Evolutionary conservation across 129 eudicot species (phyloP).

Genomic region (Kitagawia praeruptora): DNA sequence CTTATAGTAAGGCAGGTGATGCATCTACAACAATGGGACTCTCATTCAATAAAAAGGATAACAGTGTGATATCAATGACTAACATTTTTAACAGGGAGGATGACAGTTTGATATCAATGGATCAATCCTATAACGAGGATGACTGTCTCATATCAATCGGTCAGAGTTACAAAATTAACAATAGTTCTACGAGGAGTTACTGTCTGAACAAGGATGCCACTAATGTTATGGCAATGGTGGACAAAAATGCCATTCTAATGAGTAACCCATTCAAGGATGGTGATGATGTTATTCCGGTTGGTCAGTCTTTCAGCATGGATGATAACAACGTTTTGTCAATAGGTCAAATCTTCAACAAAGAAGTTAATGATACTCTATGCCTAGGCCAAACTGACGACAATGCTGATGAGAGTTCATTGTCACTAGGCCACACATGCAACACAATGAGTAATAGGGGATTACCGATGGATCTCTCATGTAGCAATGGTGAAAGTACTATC

Average conservation of each 20-base stretch:
- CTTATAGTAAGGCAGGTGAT: constrained; percentile 27
- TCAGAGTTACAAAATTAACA: constrained; percentile 20
- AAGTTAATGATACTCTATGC: constrained; percentile 24
- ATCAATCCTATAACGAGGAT: constrained; percentile 24
- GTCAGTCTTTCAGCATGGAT: constrained; percentile 26
- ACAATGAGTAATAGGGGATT: constrained; percentile 1
- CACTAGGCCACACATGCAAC: constrained; percentile 14
- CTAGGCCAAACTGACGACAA: constrained; percentile 35
- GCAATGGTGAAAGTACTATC: constrained; percentile 28
- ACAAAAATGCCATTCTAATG: constrained; percentile 22
- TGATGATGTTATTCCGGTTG: constrained; percentile 25
- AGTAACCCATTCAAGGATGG: constrained; percentile 26
- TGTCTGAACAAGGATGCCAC: constrained; percentile 26
- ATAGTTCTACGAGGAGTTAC: constrained; percentile 20
- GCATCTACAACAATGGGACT: constrained; percentile 29
- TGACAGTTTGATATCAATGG: constrained; percentile 25
- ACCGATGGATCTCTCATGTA: constrained; percentile 21
- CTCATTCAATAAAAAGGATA: constrained; percentile 27
- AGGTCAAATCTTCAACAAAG: constrained; percentile 39
- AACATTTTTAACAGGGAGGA: constrained; percentile 28
- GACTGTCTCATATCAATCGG: constrained; percentile 10
- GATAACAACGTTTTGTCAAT: constrained; percentile 35
- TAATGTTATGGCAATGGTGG: constrained; percentile 24
- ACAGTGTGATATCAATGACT: constrained; percentile 20
- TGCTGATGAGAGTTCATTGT: neutral